A percentile compares a stretch with the other conserved stretches of the same genome.
phyloP scores from a whole-genome alignment of 2,329 filamentous ascomycete genomes.

The Delphinella strobiligena region DNA sequence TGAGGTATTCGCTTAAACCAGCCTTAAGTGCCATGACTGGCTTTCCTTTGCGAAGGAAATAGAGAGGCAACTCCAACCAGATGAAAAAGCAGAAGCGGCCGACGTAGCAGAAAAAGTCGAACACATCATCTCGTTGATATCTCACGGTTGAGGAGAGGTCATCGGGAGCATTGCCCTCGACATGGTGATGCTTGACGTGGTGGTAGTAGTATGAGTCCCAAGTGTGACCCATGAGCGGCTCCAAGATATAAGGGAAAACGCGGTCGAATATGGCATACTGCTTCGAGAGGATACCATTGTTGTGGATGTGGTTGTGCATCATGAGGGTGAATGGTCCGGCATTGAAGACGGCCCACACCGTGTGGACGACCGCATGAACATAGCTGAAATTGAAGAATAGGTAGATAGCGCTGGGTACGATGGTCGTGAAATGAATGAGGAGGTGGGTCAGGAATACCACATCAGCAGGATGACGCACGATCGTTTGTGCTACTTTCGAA shows the following conservation, averaged over 20 bases:
- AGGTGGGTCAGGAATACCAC: constrained; percentile 70
- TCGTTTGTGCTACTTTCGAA: constrained; percentile 38
- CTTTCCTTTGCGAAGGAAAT: constrained; percentile 57
- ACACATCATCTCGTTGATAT: constrained; percentile 58
- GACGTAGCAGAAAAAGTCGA: constrained; percentile 59
- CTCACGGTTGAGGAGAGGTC: constrained; percentile 66
- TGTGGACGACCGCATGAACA: constrained; percentile 54
- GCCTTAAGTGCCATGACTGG: constrained; percentile 41
- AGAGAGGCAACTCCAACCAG: constrained; percentile 63
- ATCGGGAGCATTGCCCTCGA: constrained; percentile 66
- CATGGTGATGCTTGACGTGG: constrained; percentile 76
- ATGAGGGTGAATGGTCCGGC: constrained; percentile 66
- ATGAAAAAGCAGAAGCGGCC: constrained; percentile 61
- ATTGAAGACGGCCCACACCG: constrained; percentile 54
- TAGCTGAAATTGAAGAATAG: constrained; percentile 57
- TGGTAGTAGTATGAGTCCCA: constrained; percentile 82
- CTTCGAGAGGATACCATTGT: constrained; percentile 53
- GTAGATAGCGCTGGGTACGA: constrained; percentile 54
- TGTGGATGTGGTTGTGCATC: constrained; percentile 78
- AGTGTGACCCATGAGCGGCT: constrained; percentile 70
- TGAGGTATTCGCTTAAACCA: constrained; percentile 49
- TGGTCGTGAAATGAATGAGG: constrained; percentile 57
- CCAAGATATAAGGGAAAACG: constrained; percentile 59
- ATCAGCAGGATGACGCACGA: constrained; percentile 57
- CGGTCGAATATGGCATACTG: constrained; percentile 46